Conservation (phyloP, 2,329 filamentous ascomycete species). For the Myriosclerotinia curreyana region DNA sequence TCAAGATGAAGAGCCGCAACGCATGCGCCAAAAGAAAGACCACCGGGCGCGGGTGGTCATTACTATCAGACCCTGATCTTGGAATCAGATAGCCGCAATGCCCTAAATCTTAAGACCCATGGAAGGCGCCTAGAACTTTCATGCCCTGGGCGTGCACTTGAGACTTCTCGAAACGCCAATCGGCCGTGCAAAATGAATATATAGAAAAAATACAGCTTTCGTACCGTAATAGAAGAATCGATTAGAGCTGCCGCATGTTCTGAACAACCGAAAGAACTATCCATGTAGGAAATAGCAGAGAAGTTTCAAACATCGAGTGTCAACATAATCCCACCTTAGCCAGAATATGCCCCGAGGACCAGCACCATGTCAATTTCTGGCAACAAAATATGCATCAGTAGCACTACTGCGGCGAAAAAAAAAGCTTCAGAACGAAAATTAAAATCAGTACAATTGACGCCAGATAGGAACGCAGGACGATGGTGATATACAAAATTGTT, state of each 20-base stretch:
- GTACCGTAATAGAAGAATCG: background rate
- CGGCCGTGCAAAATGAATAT: background rate
- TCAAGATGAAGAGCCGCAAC: background rate
- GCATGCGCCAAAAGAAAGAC: background rate
- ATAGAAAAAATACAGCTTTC: no score
- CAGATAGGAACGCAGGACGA: background rate
- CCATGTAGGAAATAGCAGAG: background rate
- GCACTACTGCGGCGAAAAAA: background rate
- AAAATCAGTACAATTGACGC: slow-evolving; percentile 8
- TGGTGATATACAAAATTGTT: slow-evolving; percentile 13
- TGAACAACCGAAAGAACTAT: no score
- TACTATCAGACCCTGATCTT: no score
- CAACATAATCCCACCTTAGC: background rate
- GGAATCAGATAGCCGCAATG: background rate
- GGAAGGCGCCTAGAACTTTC: background rate
- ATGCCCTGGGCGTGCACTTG: background rate
- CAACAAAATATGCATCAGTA: background rate
- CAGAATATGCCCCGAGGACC: background rate
- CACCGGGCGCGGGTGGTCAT: background rate
- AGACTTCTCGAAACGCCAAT: slow-evolving; percentile 7
- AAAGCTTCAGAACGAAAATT: background rate
- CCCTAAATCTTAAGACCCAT: background rate
- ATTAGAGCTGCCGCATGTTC: background rate
- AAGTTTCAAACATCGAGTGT: background rate
- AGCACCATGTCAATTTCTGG: no score